A percentile compares a stretch with the other conserved stretches of the same genome.
These are phyloP conservation scores for Pseudomonodictys pantanalensis DNA, from an alignment of 495 filamentous ascomycete species.

Conservation along the genomic window DNA sequence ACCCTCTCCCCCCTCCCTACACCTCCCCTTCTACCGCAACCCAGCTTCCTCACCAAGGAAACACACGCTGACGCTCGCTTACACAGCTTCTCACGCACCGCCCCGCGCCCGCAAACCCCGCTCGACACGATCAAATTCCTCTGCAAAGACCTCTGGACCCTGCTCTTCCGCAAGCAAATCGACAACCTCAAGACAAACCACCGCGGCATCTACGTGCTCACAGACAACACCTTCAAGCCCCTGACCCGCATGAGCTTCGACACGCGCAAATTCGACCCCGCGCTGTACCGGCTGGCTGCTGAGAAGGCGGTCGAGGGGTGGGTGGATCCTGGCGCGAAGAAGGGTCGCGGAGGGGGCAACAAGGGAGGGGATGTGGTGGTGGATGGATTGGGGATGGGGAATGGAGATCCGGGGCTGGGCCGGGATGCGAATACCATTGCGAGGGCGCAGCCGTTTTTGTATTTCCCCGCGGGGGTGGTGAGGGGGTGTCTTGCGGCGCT, in stretches of 20 bases:
- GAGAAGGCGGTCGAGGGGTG: no score
- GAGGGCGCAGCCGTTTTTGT: constrained; percentile 63
- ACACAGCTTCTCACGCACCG: constrained; percentile 77
- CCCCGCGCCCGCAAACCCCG: constrained; percentile 57
- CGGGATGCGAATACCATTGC: constrained; percentile 20
- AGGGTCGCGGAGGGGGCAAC: not conserved
- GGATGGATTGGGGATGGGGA: constrained; percentile 66
- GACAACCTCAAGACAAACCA: constrained; percentile 99
- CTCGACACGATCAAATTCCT: constrained; percentile 80
- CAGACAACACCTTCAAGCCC: constrained; percentile 88
- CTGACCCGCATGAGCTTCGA: constrained; percentile 83
- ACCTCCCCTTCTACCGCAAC: not conserved
- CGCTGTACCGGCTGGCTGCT: no score
- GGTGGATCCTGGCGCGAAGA: no score
- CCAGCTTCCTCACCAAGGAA: not conserved
- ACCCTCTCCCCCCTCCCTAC: not conserved
- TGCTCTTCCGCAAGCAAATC: constrained; percentile 93
- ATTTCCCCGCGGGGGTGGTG: constrained; percentile 91
- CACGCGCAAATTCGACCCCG: constrained; percentile 31
- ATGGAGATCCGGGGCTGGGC: constrained; percentile 34
- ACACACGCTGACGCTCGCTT: constrained; percentile 4
- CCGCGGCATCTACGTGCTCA: constrained; percentile 91
- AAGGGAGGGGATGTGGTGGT: constrained; percentile 39
- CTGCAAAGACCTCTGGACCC: constrained; percentile 94
- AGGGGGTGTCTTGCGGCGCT: constrained; percentile 83